A percentile compares a stretch with the other conserved stretches of the same genome.
Conservation (phyloP, 805 yeast species). For the Metschnikowia picachoensis region DNA sequence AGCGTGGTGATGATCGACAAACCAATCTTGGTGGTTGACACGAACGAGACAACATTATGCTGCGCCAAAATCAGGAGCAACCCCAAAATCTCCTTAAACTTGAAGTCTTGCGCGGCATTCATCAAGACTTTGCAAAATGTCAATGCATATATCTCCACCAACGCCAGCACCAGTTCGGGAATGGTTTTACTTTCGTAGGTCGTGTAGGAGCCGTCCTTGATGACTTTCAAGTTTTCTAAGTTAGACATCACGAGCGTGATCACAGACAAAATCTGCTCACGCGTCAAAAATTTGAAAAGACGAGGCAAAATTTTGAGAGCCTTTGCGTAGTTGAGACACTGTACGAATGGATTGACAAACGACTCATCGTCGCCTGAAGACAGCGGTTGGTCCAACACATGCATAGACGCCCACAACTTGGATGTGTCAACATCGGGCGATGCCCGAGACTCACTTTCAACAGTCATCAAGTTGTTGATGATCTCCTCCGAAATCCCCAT, state of each 20-base stretch:
- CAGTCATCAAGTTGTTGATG: slow-evolving; percentile 68
- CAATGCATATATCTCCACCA: slow-evolving; percentile 73
- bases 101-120: slow-evolving; percentile 76
- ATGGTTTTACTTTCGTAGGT: slow-evolving; percentile 48
- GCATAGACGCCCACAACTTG: slow-evolving; percentile 72
- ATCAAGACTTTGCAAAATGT: slow-evolving; percentile 83
- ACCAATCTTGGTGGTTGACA: slow-evolving; percentile 73
- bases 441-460: slow-evolving; percentile 59
- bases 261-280: slow-evolving; percentile 72
- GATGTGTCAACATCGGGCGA: slow-evolving; percentile 33
- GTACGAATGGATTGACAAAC: slow-evolving; percentile 74
- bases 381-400: slow-evolving; percentile 59
- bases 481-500: slow-evolving; percentile 74
- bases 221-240: slow-evolving; percentile 72
- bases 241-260: slow-evolving; percentile 77
- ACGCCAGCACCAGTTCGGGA: slow-evolving; percentile 52
- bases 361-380: slow-evolving; percentile 46
- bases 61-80: slow-evolving; percentile 66
- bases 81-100: slow-evolving; percentile 73
- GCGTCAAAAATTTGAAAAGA: slow-evolving; percentile 73
- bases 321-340: slow-evolving; percentile 77
- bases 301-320: slow-evolving; percentile 88
- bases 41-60: slow-evolving; percentile 66
- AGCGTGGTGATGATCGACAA: slow-evolving; percentile 84
- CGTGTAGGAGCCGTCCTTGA: slow-evolving; percentile 74